Evolutionary conservation across 208 protist species (phyloP).

Genomic region (Tetramitus jugosus): DNA sequence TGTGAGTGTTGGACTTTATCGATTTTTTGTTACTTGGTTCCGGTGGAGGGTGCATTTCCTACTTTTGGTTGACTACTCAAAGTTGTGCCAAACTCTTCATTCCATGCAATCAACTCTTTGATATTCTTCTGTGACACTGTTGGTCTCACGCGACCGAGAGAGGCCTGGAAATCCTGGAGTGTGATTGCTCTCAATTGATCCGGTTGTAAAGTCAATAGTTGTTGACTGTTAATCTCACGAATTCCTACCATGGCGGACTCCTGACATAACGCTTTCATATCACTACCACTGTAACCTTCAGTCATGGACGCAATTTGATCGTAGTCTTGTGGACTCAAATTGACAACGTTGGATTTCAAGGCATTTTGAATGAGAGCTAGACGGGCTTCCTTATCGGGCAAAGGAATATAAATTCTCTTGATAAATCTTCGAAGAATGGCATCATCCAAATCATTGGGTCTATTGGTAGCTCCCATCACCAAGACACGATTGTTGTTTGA

Average conservation of each 20-base stretch:
- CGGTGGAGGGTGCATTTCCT: too few relatives aligned
- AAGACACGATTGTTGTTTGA: background rate
- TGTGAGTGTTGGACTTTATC: too few relatives aligned
- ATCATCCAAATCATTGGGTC: slow-evolving; percentile 54
- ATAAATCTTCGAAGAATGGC: slow-evolving; percentile 60
- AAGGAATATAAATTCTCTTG: slow-evolving; percentile 69
- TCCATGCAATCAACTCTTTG: background rate
- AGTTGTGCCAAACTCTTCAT: background rate
- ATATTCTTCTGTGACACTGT: background rate
- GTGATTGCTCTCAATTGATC: background rate
- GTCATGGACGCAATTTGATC: slow-evolving; percentile 22
- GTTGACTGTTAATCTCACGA: background rate
- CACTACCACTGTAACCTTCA: slow-evolving; percentile 71
- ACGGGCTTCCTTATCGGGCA: slow-evolving; percentile 49
- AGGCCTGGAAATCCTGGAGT: background rate
- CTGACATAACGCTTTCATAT: slow-evolving; percentile 75
- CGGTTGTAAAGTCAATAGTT: background rate
- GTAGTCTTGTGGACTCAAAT: background rate
- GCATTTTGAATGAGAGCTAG: background rate
- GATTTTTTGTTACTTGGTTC: too few relatives aligned
- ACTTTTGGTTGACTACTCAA: too few relatives aligned
- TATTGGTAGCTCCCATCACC: slow-evolving; percentile 4
- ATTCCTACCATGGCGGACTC: slow-evolving; percentile 67
- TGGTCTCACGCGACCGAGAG: background rate
- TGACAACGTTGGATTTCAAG: background rate